Base-by-base conservation (phyloP, 2,329 filamentous ascomycete genomes). In the Fusarium pseudonygamai region DNA sequence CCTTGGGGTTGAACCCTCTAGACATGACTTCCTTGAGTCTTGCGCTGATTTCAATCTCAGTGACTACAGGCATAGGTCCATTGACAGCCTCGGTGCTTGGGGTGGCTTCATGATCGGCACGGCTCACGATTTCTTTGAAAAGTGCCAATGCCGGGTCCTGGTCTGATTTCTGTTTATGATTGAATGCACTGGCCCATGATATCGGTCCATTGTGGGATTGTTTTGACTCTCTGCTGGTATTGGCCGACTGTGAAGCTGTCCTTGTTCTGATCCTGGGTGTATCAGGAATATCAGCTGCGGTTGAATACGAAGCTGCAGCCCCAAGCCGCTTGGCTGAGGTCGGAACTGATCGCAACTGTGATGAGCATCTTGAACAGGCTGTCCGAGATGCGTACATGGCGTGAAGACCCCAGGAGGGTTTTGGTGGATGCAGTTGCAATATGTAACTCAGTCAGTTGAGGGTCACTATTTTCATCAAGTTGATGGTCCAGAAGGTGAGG, bases 81-180 rank as follows among this genome's bases (percentile, higher is more conserved):
- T 32, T 32, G 49, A 28, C 43, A 20, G 34, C 46, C 28, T 52
- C 52, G n/a, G 24, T 50, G 36, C 37, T 50, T 46, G 37, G 18
- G 24, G 53, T 45, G 20, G 75, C 46, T 34, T 49, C 39, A 24
- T n/a, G 30, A 43, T 65, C 42, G 26, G 42, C 50, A 20, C 50
- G 75, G 20, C 74, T 78, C 57, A 82, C 79, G n/a, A 82, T 80
- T 18, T 82, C 79, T 50, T 82, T 80, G 77, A 83, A 83, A 22
- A 82, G 67, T 3, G 79, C 80, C 42, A 82, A 47, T 32, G 80
- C 78, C 9, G 78, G 65, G 14, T 78, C 78, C 40, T 76, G 61
- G 1, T 66, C 37, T 11, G 53, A 15, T 15, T 57, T 75, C 9
- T 60, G 30, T 18, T 63, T 49, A 11, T 70, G 36, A 28, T 57